Evolutionary conservation across 495 filamentous ascomycete species (phyloP).

Genomic region (Aspergillus campestris): DNA sequence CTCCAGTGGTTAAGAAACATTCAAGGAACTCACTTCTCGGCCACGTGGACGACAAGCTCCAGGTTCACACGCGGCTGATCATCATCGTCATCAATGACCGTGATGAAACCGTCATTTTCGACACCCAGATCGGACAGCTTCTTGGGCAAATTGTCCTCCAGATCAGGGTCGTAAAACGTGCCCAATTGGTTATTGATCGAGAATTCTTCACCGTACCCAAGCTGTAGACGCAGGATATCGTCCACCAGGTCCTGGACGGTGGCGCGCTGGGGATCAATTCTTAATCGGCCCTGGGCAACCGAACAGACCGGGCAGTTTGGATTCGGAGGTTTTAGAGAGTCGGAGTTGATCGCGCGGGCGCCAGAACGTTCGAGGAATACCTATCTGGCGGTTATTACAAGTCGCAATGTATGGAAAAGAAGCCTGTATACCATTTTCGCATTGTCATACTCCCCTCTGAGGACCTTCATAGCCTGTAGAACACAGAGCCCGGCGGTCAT

Average conservation of each 20-base stretch:
- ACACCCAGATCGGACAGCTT: slow-evolving; percentile 71
- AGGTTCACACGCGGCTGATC: slow-evolving; percentile 76
- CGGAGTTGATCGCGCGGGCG: slow-evolving; percentile 64
- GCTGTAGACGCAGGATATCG: slow-evolving; percentile 52
- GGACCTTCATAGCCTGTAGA: slow-evolving; percentile 84
- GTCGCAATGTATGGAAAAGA: background rate
- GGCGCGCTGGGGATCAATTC: slow-evolving; percentile 62
- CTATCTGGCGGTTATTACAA: slow-evolving; percentile 21
- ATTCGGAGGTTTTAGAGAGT: slow-evolving; percentile 67
- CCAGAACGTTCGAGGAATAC: slow-evolving; percentile 71
- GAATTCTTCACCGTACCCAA: slow-evolving; percentile 82
- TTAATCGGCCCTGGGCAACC: slow-evolving; percentile 54
- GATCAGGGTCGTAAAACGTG: slow-evolving; percentile 77
- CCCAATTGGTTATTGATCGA: slow-evolving; percentile 63
- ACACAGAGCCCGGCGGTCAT: slow-evolving; percentile 93
- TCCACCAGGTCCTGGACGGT: slow-evolving; percentile 79
- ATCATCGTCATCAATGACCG: slow-evolving; percentile 77
- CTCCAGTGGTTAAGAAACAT: background rate
- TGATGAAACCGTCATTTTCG: slow-evolving; percentile 66
- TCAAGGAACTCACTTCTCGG: slow-evolving; percentile 27
- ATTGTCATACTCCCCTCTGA: slow-evolving; percentile 60
- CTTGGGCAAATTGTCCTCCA: slow-evolving; percentile 77
- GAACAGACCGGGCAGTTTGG: slow-evolving; percentile 76
- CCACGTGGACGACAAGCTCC: slow-evolving; percentile 47
- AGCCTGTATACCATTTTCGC: slow-evolving; percentile 42